These are phyloP conservation scores for Speleostelium caveatum DNA, from an alignment of 78 protist genomes.

Conservation along the genomic window DNA sequence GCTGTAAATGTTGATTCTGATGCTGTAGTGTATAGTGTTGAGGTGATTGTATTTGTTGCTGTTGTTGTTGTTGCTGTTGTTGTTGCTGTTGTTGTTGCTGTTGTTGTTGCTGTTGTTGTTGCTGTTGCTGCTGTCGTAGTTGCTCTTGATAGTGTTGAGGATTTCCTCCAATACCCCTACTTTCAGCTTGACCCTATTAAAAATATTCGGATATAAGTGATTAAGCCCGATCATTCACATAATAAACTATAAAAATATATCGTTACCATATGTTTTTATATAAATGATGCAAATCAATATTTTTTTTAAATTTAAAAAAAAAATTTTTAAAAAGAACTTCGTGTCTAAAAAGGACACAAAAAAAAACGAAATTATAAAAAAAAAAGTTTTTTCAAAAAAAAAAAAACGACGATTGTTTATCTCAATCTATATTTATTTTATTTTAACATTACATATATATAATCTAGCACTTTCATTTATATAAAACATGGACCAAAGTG, in stretches of 20 bases:
- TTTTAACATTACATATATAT: too few species aligned
- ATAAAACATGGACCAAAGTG: conserved; percentile 60
- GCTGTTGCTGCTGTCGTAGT: not conserved
- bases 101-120: not conserved
- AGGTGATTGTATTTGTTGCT: not conserved
- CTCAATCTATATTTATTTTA: too few species aligned
- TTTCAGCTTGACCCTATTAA: conserved; percentile 14
- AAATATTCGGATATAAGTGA: too few species aligned
- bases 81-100: not conserved
- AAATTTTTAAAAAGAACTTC: too few species aligned
- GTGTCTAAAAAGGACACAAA: too few species aligned
- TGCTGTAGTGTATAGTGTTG: not conserved
- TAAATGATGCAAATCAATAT: not conserved
- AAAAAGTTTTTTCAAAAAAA: too few species aligned
- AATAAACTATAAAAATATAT: not conserved
- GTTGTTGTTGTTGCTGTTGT: not conserved
- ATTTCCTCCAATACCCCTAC: too few species aligned
- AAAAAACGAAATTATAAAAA: conserved; percentile 8
- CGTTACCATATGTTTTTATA: too few species aligned
- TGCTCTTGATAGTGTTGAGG: not conserved
- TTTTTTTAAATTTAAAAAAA: not conserved
- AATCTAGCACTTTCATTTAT: too few species aligned
- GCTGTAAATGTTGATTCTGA: not conserved
- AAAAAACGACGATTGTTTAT: too few species aligned
- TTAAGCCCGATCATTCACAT: too few species aligned